These are phyloP conservation scores for Tilletia caries DNA, from an alignment of 1,284 basidiomycete species.

Conservation along the genomic window DNA sequence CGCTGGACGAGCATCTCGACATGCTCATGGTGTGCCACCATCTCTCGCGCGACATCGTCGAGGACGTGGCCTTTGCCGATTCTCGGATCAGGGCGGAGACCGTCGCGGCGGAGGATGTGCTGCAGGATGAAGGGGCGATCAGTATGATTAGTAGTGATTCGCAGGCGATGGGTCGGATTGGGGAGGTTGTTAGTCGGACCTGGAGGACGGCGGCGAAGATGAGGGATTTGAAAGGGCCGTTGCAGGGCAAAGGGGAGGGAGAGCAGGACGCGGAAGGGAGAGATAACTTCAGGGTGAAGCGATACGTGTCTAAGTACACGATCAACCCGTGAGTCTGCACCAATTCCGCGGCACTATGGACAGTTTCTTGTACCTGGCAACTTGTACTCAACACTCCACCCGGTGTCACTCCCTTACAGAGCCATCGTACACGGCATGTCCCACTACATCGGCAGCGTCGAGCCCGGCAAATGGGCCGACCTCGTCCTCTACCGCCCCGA, in stretches of 20 bases:
- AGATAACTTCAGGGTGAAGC: conserved; percentile 94
- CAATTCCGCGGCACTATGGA: neutral
- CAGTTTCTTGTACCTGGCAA: neutral
- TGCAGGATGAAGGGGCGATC: conserved; percentile 91
- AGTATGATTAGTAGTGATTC: conserved; percentile 92
- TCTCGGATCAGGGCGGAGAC: conserved; percentile 96
- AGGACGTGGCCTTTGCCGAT: conserved; percentile 94
- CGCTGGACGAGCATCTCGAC: conserved; percentile 93
- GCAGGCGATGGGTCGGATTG: conserved; percentile 92
- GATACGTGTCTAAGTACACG: conserved; percentile 94
- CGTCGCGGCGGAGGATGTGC: conserved; percentile 92
- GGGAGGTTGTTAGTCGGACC: conserved; percentile 86
- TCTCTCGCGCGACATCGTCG: conserved; percentile 59
- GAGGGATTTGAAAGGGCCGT: conserved; percentile 72
- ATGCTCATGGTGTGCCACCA: conserved; percentile 81
- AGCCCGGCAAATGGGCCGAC: conserved; percentile 80
- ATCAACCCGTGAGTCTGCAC: conserved; percentile 78
- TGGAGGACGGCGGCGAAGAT: conserved; percentile 98
- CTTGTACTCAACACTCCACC: too few relatives aligned
- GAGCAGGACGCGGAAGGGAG: conserved; percentile 61
- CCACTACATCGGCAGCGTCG: conserved; percentile 80
- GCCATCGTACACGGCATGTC: conserved; percentile 91
- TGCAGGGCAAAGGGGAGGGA: conserved; percentile 53
- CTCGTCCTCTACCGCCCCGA: conserved; percentile 90
- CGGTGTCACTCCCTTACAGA: conserved; percentile 58